These are phyloP conservation scores for Salix koriyanagi DNA, from an alignment of 345 rosid species.

Conservation along the genomic window DNA sequence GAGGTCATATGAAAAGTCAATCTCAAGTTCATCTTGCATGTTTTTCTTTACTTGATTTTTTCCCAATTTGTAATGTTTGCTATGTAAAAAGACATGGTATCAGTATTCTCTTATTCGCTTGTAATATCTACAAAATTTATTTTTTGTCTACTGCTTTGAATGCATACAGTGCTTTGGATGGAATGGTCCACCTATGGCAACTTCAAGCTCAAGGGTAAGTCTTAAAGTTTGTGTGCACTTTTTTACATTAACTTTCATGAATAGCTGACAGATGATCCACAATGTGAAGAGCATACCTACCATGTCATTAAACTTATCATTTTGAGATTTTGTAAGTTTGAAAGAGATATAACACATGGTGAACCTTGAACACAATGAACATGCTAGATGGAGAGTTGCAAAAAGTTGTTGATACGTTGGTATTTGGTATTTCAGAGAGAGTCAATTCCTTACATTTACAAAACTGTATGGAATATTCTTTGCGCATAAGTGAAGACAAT, in stretches of 20 bases:
- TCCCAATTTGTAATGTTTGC: neutral
- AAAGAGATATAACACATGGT: neutral
- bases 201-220: constrained; percentile 33
- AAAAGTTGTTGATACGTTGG: neutral
- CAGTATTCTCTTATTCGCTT: neutral
- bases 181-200: constrained; percentile 41
- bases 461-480: neutral
- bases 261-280: neutral
- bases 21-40: neutral
- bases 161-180: constrained; percentile 40
- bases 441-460: neutral
- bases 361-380: neutral
- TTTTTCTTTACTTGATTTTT: neutral
- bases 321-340: neutral
- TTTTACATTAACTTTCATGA: neutral
- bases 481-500: neutral
- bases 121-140: neutral
- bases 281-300: neutral
- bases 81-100: neutral
- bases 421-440: neutral
- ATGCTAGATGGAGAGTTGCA: constrained; percentile 4
- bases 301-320: neutral
- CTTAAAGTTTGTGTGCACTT: neutral
- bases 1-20: neutral
- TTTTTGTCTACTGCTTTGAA: constrained; percentile 1